phyloP scores from a whole-genome alignment of 768 basidiomycete genomes.

The Paxillus rubicundulus region DNA sequence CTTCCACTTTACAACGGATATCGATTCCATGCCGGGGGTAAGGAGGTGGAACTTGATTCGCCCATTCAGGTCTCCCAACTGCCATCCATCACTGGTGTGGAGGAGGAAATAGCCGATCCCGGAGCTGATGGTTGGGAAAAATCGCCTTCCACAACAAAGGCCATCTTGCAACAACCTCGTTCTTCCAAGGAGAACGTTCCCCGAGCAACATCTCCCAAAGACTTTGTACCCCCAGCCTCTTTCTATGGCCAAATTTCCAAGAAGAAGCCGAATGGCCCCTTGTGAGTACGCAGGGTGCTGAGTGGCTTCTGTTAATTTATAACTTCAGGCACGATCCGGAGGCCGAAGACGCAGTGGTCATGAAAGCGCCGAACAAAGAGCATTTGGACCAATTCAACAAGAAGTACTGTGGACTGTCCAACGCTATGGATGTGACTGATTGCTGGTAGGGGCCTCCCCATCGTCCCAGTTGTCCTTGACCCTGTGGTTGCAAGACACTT shows the following conservation, averaged over 20 bases:
- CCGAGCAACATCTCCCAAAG: slow-evolving; percentile 12
- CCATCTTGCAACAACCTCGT: slow-evolving; percentile 1
- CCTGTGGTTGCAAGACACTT: slow-evolving; percentile 75
- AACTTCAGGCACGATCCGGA: slow-evolving; percentile 69
- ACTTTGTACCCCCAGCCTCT: slow-evolving; percentile 52
- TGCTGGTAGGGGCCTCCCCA: slow-evolving; percentile 49
- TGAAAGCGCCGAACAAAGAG: slow-evolving; percentile 72
- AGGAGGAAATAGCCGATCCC: slow-evolving; percentile 25
- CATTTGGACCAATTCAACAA: slow-evolving; percentile 69
- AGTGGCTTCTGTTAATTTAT: background rate
- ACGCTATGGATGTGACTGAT: slow-evolving; percentile 3
- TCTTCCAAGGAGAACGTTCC: slow-evolving; percentile 22
- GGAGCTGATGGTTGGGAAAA: slow-evolving; percentile 14
- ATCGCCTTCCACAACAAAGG: slow-evolving; percentile 15
- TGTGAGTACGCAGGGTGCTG: slow-evolving; percentile 11
- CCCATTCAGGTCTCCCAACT: slow-evolving; percentile 50
- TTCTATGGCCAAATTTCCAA: slow-evolving; percentile 53
- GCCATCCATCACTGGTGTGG: slow-evolving; percentile 41
- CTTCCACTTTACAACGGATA: slow-evolving; percentile 42
- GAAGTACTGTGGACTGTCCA: slow-evolving; percentile 43
- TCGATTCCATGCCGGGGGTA: slow-evolving; percentile 48
- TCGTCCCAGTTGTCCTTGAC: slow-evolving; percentile 87
- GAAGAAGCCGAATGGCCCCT: slow-evolving; percentile 26
- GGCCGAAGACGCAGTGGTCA: slow-evolving; percentile 75
- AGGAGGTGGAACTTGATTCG: slow-evolving; percentile 60